Base-by-base conservation (phyloP, 345 rosid species). In the Gossypium mustelinum region DNA sequence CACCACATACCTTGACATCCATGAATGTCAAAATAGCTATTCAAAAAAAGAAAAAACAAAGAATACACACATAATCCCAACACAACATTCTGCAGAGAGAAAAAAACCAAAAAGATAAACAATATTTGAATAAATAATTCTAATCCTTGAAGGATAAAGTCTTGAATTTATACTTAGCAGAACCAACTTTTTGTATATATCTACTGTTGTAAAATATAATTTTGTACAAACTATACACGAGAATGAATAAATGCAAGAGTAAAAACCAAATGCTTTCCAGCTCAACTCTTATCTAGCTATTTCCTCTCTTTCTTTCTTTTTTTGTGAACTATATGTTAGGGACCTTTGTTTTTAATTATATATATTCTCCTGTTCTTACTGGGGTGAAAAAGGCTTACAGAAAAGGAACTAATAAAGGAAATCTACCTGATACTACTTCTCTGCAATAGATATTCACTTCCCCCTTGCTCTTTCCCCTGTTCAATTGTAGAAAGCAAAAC, bases 401-500 rank as follows among this genome's bases (percentile, higher is more conserved):
- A 43, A 3, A 44, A 47, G 16, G 4, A 24, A 22, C 3, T 48
- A 68, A 24, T 16, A 25, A 68, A 2, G 22, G 22, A 68, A 75
- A 64, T 54, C 20, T 70, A 70, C 63, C 27, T 76, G 57, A 84
- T 51, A 74, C 68, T 82, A 72, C 87, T 85, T 79, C 82, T 87
- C 77, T 89, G 92, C 41, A 94, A 77, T 69, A 94, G 76, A 69
- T 79, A 65, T 47, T 87, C 81, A 48, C 88, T 72, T 17, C 86
- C 86, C 85, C 89, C 80, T 16, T 84, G 80, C 56, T 80, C 90
- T 82, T 88, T 90, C 54, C 89, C 90, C 51, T 72, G 84, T 63
- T 92, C 91, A 58, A 92, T 87, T 56, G 87, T 82, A 39, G 86
- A 86, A 69, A 86, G 68, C 85, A 94, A 80, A 73, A 86, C 79